Base-by-base conservation (phyloP, 179 eudicot species). In the Beta corolliflora region DNA sequence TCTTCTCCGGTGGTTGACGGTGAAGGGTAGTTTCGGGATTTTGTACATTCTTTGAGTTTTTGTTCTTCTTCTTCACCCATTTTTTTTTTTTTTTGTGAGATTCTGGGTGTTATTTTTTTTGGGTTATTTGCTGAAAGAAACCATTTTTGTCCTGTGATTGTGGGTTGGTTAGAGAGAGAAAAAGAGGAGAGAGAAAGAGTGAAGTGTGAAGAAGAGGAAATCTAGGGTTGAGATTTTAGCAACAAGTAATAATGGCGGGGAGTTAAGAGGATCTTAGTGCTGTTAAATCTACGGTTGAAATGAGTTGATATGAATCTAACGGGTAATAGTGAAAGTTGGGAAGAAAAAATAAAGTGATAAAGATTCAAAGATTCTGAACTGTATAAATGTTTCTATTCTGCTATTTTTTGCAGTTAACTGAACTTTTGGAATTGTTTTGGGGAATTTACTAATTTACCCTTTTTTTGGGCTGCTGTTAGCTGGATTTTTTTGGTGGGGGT, bases 1-100 rank as follows among this genome's bases (percentile, higher is more conserved):
- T 84, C 72, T 44, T 83, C 84, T 64, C 84, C 87, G 71, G 75
- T 41, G 5, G 78, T 15, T 9, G 81, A 45, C 13, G 85, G 76
- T 31, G 50, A 75, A 11, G 84, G 81, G 67, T n/a, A 75, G 60
- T 80, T 48, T 60, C 7, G 77, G 82, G 45, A 81, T n/a, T 64
- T 60, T 11, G 48, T 6, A 15, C 15, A 7, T 54, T 70, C 41
- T 29, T 9, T 46, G 0, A 55, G 16, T 29, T 18, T 63, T 64
- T 11, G 75, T 10, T 52, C 73, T 0, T 52, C 4, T 44, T 80
- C 85, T 14, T 78, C 80, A n/a, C 25, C 82, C 84, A 79, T 79
- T 59, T 21, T 71, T 14, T 9, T 10, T 7, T 21, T n/a, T n/a
- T n/a, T n/a, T n/a, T n/a, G n/a, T n/a, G n/a, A n/a, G n/a, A n/a